Evolutionary conservation across 441 rosid genomes (phyloP), one percentile per base, ranked within the genome.

Genomic region (Dalechampia spathulata): DNA sequence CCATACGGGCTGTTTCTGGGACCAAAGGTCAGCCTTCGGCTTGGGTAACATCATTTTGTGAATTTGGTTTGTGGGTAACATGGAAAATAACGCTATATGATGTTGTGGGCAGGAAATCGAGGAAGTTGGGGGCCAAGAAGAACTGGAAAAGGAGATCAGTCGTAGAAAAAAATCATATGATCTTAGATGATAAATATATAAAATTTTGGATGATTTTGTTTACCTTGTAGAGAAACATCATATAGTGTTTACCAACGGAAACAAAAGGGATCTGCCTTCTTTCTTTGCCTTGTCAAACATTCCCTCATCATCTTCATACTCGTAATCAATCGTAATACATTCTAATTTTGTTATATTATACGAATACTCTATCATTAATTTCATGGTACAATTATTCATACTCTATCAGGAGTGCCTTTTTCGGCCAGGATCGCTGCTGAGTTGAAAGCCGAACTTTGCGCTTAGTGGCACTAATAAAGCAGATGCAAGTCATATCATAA

Each of bases 1-100:
- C 99, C 99, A 47, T 92, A 92, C 62, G 99, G 99, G 52, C 65
- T 92, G 78, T 92, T 92, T 62, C 76, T 92, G 10, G 99, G 96
- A 55, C 96, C 94, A 0, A 92, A 74, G 94, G 98, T 75, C 46
- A 38, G 67, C 17, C 50, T 7, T 25, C 0, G 3, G 25, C 36
- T 6, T 27, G 12, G 4, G 2, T 26, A 13, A 17, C 17, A 5
- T 7, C 17, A 36, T 39, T 19, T 14, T 39, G 2, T 19, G 1
- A 21, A 8, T 23, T 27, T 15, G 49, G 40, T 44, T 6, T 17
- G 3, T 1, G 23, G 10, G 39, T 22, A 39, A 23, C 6, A 39
- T 4, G 12, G 13, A 14, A 12, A n/a, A 15, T 55, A n/a, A 5
- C 9, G 0, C 11, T 16, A 1, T 52, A 45, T 68, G 71, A 63